Percentiles rank a stretch among this genome's conserved stretches.
phyloP scores from a whole-genome alignment of 2,329 filamentous ascomycete genomes.

The Drechslerella stenobrocha region DNA sequence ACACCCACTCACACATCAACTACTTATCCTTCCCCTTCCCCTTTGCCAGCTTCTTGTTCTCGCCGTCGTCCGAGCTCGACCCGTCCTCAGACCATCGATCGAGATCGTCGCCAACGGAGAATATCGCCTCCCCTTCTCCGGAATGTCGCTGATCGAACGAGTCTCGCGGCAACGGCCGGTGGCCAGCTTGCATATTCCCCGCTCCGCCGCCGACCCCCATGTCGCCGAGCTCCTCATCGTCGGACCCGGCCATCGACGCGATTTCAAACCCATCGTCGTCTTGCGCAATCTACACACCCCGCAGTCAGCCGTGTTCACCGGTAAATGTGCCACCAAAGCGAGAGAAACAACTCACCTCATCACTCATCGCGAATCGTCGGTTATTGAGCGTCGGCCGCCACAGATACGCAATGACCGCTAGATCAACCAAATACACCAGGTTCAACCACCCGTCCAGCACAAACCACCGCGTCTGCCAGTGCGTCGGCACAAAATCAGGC shows the following conservation, averaged over 20 bases:
- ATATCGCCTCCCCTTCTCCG: slow-evolving; percentile 43
- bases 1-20: neutral
- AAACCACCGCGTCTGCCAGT: slow-evolving; percentile 98
- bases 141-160: slow-evolving; percentile 45
- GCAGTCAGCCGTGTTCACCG: slow-evolving; percentile 1
- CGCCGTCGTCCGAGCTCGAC: slow-evolving; percentile 35
- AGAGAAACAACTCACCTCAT: slow-evolving; percentile 62
- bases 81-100: slow-evolving; percentile 46
- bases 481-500: slow-evolving; percentile 88
- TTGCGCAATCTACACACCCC: slow-evolving; percentile 69
- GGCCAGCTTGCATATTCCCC: neutral
- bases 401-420: slow-evolving; percentile 88
- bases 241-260: slow-evolving; percentile 78
- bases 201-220: slow-evolving; percentile 51
- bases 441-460: slow-evolving; percentile 97
- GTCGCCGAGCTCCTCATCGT: slow-evolving; percentile 66
- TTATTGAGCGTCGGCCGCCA: slow-evolving; percentile 98
- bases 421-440: slow-evolving; percentile 90
- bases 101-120: slow-evolving; percentile 43
- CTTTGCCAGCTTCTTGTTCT: slow-evolving; percentile 32
- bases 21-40: slow-evolving; percentile 40
- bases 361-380: slow-evolving; percentile 95
- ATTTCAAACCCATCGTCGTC: slow-evolving; percentile 99
- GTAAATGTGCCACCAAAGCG: no score
- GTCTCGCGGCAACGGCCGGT: slow-evolving; percentile 32